Conservation (phyloP, 2,329 filamentous ascomycete genomes). For the Juglanconis juglandina region DNA sequence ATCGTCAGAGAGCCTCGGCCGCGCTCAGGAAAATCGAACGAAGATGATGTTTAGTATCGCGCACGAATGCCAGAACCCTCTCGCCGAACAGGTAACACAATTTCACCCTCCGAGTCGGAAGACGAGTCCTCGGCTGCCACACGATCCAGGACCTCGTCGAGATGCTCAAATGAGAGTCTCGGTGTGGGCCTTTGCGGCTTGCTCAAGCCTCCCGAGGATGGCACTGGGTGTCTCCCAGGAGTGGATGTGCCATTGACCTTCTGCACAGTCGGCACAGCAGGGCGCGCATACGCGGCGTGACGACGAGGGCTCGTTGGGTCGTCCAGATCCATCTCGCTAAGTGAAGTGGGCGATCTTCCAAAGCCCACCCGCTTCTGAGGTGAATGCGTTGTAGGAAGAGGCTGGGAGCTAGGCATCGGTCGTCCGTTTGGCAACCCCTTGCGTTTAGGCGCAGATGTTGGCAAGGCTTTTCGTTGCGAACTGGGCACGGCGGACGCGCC, state of each 20-base stretch:
- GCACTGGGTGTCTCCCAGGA: constrained; percentile 39
- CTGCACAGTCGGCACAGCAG: constrained; percentile 38
- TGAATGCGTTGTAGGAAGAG: constrained; percentile 27
- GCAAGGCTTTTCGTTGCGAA: constrained; percentile 39
- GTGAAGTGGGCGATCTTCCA: constrained; percentile 40
- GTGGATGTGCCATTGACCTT: constrained; percentile 38
- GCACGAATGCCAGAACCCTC: constrained; percentile 8
- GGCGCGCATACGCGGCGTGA: constrained; percentile 21
- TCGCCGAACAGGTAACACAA: constrained; percentile 41
- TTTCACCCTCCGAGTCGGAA: constrained; percentile 58
- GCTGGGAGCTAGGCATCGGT: constrained; percentile 27
- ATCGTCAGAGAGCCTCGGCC: background rate
- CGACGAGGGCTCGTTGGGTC: constrained; percentile 33
- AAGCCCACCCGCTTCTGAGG: constrained; percentile 45
- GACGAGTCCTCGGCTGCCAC: constrained; percentile 48
- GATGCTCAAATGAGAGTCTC: constrained; percentile 51
- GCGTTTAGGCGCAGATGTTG: constrained; percentile 43
- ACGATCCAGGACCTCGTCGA: constrained; percentile 56
- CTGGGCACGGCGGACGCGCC: constrained; percentile 27
- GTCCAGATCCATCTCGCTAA: constrained; percentile 48
- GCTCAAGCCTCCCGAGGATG: constrained; percentile 48
- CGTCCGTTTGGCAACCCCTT: constrained; percentile 51
- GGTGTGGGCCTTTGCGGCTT: constrained; percentile 36
- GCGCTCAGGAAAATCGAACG: background rate
- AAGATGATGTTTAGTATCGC: background rate